Evolutionary conservation across 108 stramenopile genomes (phyloP), one percentile per base, ranked within the genome.

Genomic region (Nitzschia sp.): DNA sequence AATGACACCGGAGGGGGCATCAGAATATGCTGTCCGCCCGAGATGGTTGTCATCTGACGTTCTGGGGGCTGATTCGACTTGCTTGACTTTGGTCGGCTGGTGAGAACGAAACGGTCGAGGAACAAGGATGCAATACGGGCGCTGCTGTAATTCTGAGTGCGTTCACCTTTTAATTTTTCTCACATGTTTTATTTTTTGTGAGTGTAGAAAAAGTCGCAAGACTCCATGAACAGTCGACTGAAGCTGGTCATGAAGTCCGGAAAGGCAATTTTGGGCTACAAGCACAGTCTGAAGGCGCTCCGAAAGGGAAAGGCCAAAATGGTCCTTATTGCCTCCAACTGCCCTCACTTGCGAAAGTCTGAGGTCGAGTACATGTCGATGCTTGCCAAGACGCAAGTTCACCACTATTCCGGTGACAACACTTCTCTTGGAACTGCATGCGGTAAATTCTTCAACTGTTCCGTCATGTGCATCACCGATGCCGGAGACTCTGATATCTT

Each of bases 161-260:
- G 13, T 30, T 57, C 19, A 3, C 48, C 19, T 69, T 36, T 24
- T 36, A 30, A 21, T 5, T 30, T 67, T 26, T 54, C 54, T 46
- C 54, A 25, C 33, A 35, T 49, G 28, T 42, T 55, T 27, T 56
- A 31, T 70, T 42, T 45, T 48, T 58, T 73, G 3, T 59, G 65
- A 66, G 60, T 29, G 72, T 70, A 90, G 88, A 90, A 92, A 77
- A 91, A 92, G 88, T 76, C 74, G 54, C 87, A 85, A 57, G 99
- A 99, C 88, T 91, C 88, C 48, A 97, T 98, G 94, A 99, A 99
- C 97, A 88, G 97, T 68, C 90, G 96, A 45, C 84, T 99, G 51
- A 97, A 98, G 95, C 95, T 99, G 69, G 97, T 98, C 70, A 98
- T 99, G 96, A 97, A 98, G 82, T 96, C 95, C 5, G 99, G 99